Percentiles rank a stretch among this genome's conserved stretches.
phyloP scores from a whole-genome alignment of 228 moss, liverwort and hornwort genomes.

The Sphagnum magellanicum region DNA sequence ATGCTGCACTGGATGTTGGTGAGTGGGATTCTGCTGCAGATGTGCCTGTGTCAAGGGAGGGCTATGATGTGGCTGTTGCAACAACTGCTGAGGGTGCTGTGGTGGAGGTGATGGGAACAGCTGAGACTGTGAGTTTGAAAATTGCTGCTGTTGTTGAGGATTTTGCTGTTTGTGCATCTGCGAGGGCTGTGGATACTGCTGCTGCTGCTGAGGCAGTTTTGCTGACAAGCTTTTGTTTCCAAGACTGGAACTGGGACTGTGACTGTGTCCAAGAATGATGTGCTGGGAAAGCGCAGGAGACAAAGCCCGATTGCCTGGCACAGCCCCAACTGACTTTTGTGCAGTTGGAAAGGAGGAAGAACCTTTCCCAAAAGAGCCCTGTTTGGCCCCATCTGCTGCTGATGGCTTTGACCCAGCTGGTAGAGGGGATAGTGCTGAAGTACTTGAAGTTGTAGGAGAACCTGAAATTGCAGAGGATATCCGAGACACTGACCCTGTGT shows the following conservation, averaged over 20 bases:
- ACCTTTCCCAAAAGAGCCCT: conserved; percentile 19
- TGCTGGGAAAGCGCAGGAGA: conserved; percentile 37
- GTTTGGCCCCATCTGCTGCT: conserved; percentile 16
- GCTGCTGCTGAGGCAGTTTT: conserved; percentile 20
- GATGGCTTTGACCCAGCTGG: conserved; percentile 21
- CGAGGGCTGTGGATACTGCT: background rate
- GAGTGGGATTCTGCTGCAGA: conserved; percentile 17
- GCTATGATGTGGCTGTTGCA: conserved; percentile 8
- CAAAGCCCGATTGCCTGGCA: conserved; percentile 31
- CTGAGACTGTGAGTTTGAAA: conserved; percentile 13
- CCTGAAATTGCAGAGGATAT: conserved; percentile 11
- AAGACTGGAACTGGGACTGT: conserved; percentile 14
- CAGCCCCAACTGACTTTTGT: conserved; percentile 19
- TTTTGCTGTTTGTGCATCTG: background rate
- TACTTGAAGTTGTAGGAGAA: conserved; percentile 12
- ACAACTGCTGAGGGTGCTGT: conserved; percentile 15
- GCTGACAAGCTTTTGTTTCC: conserved; percentile 12
- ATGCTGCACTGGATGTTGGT: conserved; percentile 5
- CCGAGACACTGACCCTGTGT: conserved; percentile 5
- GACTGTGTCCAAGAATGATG: conserved; percentile 39
- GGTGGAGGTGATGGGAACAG: conserved; percentile 18
- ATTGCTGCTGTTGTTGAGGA: conserved; percentile 1
- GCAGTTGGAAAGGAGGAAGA: conserved; percentile 11
- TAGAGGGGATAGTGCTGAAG: conserved; percentile 13
- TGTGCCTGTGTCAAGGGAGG: conserved; percentile 4